Evolutionary conservation across 441 rosid genomes (phyloP), one percentile per base, ranked within the genome.

Genomic region (Eruca vesicaria): DNA sequence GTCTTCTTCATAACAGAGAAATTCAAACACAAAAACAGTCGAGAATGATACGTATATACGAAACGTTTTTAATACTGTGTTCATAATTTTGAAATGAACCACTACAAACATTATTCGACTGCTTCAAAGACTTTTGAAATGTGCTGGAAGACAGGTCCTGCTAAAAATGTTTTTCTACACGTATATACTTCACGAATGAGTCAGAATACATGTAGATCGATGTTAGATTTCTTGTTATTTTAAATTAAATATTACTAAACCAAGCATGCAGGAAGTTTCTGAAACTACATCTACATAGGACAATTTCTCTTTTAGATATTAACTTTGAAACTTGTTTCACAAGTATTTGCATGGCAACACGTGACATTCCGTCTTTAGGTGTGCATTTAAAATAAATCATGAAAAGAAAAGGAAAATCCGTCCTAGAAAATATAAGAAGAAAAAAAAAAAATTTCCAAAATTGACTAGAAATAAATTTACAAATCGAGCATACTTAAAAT

Each of bases 261-360:
- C 59, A 66, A 74, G 61, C 72, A 45, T 66, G 72, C 31, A 45
- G 29, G 72, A 66, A 74, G 16, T 59, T 74, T 66, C 72, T 6
- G 65, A 43, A n/a, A 57, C 52, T 41, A 20, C 14, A 53, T 10
- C 23, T 16, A 16, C 26, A 14, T 35, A 4, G 9, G 20, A 38
- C 7, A 3, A 15, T 21, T 73, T 43, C 7, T 56, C 26, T 31
- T 56, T 18, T 36, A 23, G 77, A 55, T 20, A 38, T 32, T 52
- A 19, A 38, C 31, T 63, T 71, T 52, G 28, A 26, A 38, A 36
- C 70, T 63, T 53, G 15, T 60, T 29, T 5, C 35, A 29, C 36
- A 58, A 5, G 31, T 12, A 21, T 28, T 55, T 55, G 60, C 14
- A 11, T 55, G 60, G 31, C 11, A 55, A 31, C 19, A 45, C 8